Evolutionary conservation across 371 early-diverging fungal species (phyloP), one percentile per base, ranked within the genome.

Genomic region (Parasitella parasitica): DNA sequence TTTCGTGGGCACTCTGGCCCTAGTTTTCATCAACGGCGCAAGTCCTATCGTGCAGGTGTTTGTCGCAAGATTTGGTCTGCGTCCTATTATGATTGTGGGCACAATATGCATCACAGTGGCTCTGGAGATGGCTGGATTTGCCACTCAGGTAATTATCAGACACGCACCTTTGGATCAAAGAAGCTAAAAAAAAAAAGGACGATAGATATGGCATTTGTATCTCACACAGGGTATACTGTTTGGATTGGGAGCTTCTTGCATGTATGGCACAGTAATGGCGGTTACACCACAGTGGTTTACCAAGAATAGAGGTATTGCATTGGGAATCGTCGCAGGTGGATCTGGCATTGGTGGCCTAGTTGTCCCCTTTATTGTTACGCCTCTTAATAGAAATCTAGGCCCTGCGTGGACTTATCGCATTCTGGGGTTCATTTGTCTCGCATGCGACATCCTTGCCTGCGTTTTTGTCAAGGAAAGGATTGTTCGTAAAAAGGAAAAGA

Each of bases 311-410:
- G 90, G 91, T 0, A 55, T 94, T 34, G 93, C 90, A 6, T 75
- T 87, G 0, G 94, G 93, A 7, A 71, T 94, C 2, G 86, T 88
- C n/a, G 82, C 88, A 34, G 78, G 89, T 64, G 95, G 95, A n/a
- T 81, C 86, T 6, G 94, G 94, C 2, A 69, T 92, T 27, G 94
- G 94, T 24, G 93, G 93, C 2, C 75, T 93, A 3, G 77, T 86
- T 15, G 66, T 92, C 52, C 82, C 89, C 0, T 88, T 89, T 13
- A 67, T 92, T 6, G 71, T 88, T 52, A 85, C 84, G 27, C 62
- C 69, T 20, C 64, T 91, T 13, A 81, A 91, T 50, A 63, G 70
- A 18, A 69, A 48, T 6, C 64, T 88, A 11, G 91, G 89, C 0
- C 61, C 78, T 36, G 73, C 69, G 18, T 89, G 86, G 85, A 73